Percentiles rank a stretch among this genome's conserved stretches.
Conservation (phyloP, 352 stramenopile species). For the Pythium aquatile region DNA sequence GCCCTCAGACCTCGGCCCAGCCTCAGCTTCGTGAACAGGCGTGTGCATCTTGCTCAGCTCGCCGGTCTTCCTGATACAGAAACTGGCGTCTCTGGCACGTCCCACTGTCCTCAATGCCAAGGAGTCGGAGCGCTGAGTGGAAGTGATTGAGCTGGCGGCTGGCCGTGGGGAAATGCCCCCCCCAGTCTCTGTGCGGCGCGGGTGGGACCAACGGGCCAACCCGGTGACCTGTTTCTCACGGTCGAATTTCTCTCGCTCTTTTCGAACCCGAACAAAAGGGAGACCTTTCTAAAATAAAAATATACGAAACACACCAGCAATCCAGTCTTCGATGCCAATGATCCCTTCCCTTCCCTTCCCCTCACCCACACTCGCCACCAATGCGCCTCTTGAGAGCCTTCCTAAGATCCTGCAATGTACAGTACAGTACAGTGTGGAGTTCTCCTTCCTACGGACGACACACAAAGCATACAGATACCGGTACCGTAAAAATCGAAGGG, state of each 20-base stretch:
- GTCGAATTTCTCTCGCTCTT: conserved; percentile 2
- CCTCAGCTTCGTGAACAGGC: not conserved
- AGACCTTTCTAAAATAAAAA: not conserved
- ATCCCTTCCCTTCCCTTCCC: conserved; percentile 3
- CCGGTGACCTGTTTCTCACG: conserved; percentile 6
- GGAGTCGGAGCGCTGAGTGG: conserved; percentile 1
- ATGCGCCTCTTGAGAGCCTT: not conserved
- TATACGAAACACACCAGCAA: not conserved
- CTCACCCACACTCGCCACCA: not conserved
- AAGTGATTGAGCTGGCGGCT: conserved; percentile 4
- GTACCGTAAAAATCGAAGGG: too few species aligned
- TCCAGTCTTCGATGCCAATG: not conserved
- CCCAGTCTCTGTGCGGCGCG: not conserved
- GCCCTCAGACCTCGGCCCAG: not conserved
- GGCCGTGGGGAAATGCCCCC: not conserved
- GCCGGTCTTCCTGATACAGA: conserved; percentile 1
- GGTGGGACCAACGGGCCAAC: conserved; percentile 2
- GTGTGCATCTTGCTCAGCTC: conserved; percentile 3
- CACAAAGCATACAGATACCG: too few species aligned
- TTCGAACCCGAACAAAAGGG: not conserved
- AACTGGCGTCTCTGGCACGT: not conserved
- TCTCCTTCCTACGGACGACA: too few species aligned
- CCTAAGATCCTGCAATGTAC: not conserved
- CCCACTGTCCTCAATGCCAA: not conserved
- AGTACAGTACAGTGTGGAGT: too few species aligned